Evolutionary conservation across 1,284 basidiomycete species (phyloP).

Genomic region (Leccinum pachyderme): DNA sequence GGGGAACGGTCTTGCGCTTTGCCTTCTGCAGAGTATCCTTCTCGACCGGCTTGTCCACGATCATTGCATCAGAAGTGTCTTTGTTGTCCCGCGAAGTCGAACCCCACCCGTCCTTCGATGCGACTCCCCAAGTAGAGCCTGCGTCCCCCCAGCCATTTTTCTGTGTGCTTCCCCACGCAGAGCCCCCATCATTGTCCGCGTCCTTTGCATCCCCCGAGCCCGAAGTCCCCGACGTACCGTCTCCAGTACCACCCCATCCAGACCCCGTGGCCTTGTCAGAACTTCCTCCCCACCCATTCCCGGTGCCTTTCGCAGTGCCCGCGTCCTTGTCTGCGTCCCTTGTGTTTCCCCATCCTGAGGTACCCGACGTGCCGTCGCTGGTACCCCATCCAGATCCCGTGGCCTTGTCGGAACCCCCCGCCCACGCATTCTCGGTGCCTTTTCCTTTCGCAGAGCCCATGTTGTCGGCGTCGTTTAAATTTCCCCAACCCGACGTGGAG

Average conservation of each 20-base stretch:
- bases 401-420: background rate
- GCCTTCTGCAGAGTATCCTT: conserved; percentile 5
- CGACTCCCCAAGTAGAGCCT: conserved; percentile 7
- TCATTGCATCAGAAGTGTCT: conserved; percentile 6
- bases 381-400: conserved; percentile 9
- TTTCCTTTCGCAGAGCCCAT: no score
- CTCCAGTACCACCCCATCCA: background rate
- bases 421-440: background rate
- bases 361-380: background rate
- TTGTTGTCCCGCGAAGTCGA: conserved; percentile 2
- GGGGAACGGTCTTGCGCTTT: conserved; percentile 14
- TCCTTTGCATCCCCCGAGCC: background rate
- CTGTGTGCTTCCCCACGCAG: background rate
- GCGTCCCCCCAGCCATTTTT: conserved; percentile 5
- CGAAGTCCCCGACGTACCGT: background rate
- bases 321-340: background rate
- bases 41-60: conserved; percentile 6
- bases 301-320: background rate
- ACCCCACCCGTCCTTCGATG: conserved; percentile 8
- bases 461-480: conserved; percentile 3
- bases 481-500: conserved; percentile 3
- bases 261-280: background rate
- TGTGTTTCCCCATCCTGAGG: background rate
- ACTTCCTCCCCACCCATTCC: background rate
- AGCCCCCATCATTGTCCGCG: background rate